These are phyloP conservation scores for Parietichytrium sp. DNA, from an alignment of 108 stramenopile species.

Conservation along the genomic window DNA sequence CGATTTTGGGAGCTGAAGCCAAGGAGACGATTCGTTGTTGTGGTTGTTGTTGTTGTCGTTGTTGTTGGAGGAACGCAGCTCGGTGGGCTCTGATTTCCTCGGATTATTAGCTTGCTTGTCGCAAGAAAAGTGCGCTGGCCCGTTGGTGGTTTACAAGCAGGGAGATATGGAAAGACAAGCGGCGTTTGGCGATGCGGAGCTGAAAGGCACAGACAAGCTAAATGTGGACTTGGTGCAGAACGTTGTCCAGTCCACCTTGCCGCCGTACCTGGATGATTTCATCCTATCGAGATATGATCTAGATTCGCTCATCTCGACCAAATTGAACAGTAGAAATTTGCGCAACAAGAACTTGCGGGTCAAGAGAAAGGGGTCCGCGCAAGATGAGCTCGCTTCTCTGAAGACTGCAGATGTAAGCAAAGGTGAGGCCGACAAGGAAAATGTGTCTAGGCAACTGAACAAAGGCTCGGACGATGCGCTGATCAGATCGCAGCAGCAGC, in stretches of 20 bases:
- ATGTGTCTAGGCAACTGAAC: not conserved
- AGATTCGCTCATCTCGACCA: not conserved
- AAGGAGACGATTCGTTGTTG: no score
- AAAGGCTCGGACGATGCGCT: not conserved
- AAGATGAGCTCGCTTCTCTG: not conserved
- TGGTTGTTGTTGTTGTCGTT: no score
- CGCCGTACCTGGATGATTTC: constrained; percentile 25
- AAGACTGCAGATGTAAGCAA: not conserved
- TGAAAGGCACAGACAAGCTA: no score
- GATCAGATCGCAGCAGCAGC: not conserved
- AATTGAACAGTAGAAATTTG: not conserved
- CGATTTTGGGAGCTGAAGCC: no score
- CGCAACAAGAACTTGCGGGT: not conserved
- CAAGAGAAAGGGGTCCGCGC: not conserved
- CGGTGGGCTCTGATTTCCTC: no score
- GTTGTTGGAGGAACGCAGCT: no score
- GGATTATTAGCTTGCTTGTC: no score
- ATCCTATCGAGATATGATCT: no score
- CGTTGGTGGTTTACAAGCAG: no score
- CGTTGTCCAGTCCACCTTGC: not conserved
- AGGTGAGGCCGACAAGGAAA: not conserved
- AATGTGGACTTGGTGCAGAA: not conserved
- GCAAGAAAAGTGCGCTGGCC: no score
- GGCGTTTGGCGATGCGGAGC: no score
- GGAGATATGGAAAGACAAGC: no score